Evolutionary conservation across 176 grass and related monocot species (phyloP).

Genomic region (Lolium rigidum): DNA sequence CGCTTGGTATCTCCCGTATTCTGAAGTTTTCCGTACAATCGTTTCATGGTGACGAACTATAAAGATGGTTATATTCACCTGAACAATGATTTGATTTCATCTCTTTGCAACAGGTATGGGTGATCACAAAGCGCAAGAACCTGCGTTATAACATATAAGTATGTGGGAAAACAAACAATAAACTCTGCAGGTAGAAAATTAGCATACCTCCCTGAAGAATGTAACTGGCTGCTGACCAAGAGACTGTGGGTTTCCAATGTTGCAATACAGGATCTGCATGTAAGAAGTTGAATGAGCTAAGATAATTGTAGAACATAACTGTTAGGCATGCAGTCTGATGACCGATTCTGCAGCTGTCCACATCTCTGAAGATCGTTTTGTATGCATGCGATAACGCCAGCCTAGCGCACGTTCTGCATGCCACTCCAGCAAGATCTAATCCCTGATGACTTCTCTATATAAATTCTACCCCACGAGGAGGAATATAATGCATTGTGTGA

Average conservation of each 20-base stretch:
- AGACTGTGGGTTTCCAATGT: slow-evolving; percentile 99
- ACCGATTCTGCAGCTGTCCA: no score
- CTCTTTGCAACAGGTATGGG: slow-evolving; percentile 72
- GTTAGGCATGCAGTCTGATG: no score
- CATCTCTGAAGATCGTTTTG: no score
- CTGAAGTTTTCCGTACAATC: background rate
- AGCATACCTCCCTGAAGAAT: slow-evolving; percentile 86
- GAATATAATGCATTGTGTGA: no score
- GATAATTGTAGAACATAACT: slow-evolving; percentile 1
- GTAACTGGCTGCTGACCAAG: slow-evolving; percentile 94
- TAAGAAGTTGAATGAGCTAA: slow-evolving; percentile 38
- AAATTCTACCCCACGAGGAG: no score
- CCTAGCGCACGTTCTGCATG: no score
- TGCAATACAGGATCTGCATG: slow-evolving; percentile 86
- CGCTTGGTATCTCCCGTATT: background rate
- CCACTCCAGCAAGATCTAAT: no score
- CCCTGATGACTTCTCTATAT: no score
- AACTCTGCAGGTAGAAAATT: slow-evolving; percentile 34
- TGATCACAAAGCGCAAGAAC: slow-evolving; percentile 93
- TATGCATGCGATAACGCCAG: no score
- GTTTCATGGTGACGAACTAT: slow-evolving; percentile 9
- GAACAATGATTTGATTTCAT: slow-evolving; percentile 76
- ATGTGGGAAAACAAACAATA: slow-evolving; percentile 14
- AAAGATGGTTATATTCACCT: slow-evolving; percentile 62
- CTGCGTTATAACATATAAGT: slow-evolving; percentile 57